A percentile compares a stretch with the other conserved stretches of the same genome.
Evolutionary conservation across 2,329 filamentous ascomycete genomes (phyloP).

Genomic region (Hypoxylon sp.): DNA sequence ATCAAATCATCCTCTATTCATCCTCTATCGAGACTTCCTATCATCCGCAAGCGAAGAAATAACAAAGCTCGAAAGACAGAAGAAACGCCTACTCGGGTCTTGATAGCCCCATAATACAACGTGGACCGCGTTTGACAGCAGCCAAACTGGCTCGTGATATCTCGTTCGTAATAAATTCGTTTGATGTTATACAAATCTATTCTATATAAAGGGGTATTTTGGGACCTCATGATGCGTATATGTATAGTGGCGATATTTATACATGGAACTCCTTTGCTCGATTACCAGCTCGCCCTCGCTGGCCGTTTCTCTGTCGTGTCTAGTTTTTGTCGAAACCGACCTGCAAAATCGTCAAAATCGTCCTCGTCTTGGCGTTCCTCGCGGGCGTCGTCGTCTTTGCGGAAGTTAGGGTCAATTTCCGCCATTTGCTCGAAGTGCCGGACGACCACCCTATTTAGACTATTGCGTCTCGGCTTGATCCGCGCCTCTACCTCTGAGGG

Average conservation of each 20-base stretch:
- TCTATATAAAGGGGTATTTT: constrained; percentile 27
- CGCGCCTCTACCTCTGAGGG: constrained; percentile 28
- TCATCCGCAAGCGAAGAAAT: background rate
- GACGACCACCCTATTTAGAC: constrained; percentile 48
- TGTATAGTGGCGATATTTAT: constrained; percentile 14
- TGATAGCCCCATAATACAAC: background rate
- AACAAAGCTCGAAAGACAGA: background rate
- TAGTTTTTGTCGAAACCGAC: background rate
- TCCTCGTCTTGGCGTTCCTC: constrained; percentile 29
- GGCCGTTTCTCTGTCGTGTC: background rate
- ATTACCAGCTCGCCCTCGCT: background rate
- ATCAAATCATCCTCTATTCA: background rate
- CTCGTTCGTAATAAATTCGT: background rate
- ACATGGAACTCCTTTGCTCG: constrained; percentile 4
- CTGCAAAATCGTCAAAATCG: background rate
- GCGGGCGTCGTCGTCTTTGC: constrained; percentile 10
- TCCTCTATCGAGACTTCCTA: background rate
- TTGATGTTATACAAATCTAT: constrained; percentile 2
- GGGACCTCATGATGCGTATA: constrained; percentile 14
- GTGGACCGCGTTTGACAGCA: background rate
- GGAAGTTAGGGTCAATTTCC: constrained; percentile 38
- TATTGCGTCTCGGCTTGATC: constrained; percentile 45
- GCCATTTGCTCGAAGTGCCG: constrained; percentile 46
- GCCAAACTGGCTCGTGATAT: background rate
- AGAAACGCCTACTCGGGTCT: background rate